Percentiles rank a stretch among this genome's conserved stretches.
Evolutionary conservation across 192 early-diverging fungal genomes (phyloP).

Genomic region (Entophlyctis helioformis): DNA sequence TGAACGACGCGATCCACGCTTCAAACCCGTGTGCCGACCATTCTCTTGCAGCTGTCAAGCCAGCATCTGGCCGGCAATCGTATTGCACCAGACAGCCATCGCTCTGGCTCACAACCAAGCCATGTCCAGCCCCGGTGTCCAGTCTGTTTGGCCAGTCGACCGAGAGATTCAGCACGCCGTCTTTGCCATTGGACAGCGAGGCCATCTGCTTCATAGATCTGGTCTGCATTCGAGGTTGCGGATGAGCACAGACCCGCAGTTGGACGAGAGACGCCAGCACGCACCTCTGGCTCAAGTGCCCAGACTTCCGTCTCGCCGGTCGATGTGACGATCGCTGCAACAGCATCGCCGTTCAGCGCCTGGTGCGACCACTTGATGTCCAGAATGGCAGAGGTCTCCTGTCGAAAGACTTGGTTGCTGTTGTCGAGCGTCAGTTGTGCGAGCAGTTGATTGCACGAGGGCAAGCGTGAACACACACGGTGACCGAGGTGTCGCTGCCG

Average conservation of each 20-base stretch:
- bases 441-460: neutral
- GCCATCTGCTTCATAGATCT: neutral
- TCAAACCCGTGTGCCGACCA: no score
- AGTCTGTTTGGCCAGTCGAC: slow-evolving; percentile 79
- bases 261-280: neutral
- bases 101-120: no score
- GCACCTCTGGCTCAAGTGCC: slow-evolving; percentile 3
- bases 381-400: slow-evolving; percentile 31
- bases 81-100: no score
- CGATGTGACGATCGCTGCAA: no score
- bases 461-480: neutral
- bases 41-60: no score
- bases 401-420: slow-evolving; percentile 44
- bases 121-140: slow-evolving; percentile 1
- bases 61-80: no score
- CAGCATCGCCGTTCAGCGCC: slow-evolving; percentile 7
- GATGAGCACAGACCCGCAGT: no score
- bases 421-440: slow-evolving; percentile 3
- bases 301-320: slow-evolving; percentile 12
- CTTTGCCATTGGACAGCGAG: slow-evolving; percentile 5
- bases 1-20: no score
- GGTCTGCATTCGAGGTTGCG: neutral
- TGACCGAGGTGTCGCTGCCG: neutral
- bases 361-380: slow-evolving; percentile 48
- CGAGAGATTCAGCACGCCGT: slow-evolving; percentile 62